Conservation (phyloP, 2,329 filamentous ascomycete species). For the Onygena corvina region DNA sequence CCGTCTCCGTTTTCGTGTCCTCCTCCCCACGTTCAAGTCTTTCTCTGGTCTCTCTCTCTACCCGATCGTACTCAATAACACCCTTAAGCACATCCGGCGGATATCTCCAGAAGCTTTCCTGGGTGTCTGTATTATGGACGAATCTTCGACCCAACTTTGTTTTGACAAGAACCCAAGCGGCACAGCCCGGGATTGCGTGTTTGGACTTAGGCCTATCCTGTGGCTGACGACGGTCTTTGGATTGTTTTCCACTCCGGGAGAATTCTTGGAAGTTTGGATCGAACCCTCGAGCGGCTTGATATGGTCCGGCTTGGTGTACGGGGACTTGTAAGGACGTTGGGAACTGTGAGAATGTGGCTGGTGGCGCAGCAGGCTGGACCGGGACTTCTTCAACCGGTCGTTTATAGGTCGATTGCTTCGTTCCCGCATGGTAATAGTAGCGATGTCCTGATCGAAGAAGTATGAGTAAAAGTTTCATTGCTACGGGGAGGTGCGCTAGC, state of each 20-base stretch:
- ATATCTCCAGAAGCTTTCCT: conserved; percentile 90
- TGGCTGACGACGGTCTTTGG: conserved; percentile 50
- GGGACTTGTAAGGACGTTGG: conserved; percentile 20
- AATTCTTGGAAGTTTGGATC: conserved; percentile 37
- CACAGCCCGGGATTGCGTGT: conserved; percentile 63
- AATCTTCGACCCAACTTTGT: conserved; percentile 85
- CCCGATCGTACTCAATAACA: conserved; percentile 52
- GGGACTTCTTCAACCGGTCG: conserved; percentile 44
- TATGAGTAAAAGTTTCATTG: neutral
- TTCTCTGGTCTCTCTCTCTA: conserved; percentile 59
- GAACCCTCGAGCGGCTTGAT: conserved; percentile 22
- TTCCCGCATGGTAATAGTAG: conserved; percentile 76
- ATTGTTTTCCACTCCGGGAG: conserved; percentile 40
- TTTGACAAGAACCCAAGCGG: conserved; percentile 84
- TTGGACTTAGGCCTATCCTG: conserved; percentile 71
- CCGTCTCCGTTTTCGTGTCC: conserved; percentile 12
- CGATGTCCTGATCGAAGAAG: conserved; percentile 49
- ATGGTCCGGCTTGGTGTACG: conserved; percentile 26
- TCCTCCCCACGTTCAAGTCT: conserved; percentile 36
- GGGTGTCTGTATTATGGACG: conserved; percentile 74
- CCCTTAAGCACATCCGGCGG: conserved; percentile 74
- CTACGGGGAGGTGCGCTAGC: too few species aligned
- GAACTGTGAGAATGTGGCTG: conserved; percentile 6
- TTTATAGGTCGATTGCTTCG: conserved; percentile 77
- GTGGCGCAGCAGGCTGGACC: conserved; percentile 14